Percentiles rank a stretch among this genome's conserved stretches.
These are phyloP conservation scores for Chaetoscypha palmicola DNA, from an alignment of 2,329 filamentous ascomycete species.

Conservation along the genomic window DNA sequence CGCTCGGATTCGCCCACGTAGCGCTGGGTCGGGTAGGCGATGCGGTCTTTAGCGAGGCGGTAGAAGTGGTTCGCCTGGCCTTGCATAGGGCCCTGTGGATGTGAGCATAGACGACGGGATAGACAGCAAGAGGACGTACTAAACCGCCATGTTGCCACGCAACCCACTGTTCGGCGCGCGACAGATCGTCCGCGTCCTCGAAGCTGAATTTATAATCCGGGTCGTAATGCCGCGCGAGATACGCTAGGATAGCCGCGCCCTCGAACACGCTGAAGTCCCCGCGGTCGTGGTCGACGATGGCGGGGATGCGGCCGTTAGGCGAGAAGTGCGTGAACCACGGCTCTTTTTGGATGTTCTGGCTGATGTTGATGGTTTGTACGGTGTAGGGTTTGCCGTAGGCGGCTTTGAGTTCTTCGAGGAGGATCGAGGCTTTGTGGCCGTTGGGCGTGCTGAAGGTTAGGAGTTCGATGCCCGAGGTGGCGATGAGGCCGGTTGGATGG, in stretches of 20 bases:
- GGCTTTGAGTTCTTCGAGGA: constrained; percentile 61
- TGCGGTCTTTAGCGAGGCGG: constrained; percentile 59
- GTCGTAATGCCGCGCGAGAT: constrained; percentile 68
- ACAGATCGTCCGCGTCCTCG: constrained; percentile 41
- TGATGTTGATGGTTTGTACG: constrained; percentile 51
- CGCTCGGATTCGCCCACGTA: constrained; percentile 76
- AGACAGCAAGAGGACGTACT: constrained; percentile 5
- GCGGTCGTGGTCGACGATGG: constrained; percentile 59
- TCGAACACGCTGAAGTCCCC: constrained; percentile 62
- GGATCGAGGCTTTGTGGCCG: constrained; percentile 50
- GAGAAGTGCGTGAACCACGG: constrained; percentile 56
- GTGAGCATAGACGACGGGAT: not conserved
- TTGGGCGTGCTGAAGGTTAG: constrained; percentile 52
- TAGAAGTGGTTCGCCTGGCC: constrained; percentile 71
- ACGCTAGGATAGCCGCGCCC: constrained; percentile 65
- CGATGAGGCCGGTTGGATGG: constrained; percentile 48
- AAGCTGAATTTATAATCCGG: constrained; percentile 59
- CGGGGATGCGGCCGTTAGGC: constrained; percentile 60
- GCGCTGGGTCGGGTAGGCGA: constrained; percentile 63
- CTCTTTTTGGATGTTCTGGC: constrained; percentile 58
- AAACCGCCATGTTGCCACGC: constrained; percentile 47
- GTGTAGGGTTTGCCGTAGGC: constrained; percentile 56
- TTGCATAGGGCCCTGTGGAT: constrained; percentile 62
- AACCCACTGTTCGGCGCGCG: constrained; percentile 52
- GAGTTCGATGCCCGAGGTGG: constrained; percentile 57